These are phyloP conservation scores for Nitzschia inconspicua DNA, from an alignment of 108 stramenopile genomes.

Conservation along the genomic window DNA sequence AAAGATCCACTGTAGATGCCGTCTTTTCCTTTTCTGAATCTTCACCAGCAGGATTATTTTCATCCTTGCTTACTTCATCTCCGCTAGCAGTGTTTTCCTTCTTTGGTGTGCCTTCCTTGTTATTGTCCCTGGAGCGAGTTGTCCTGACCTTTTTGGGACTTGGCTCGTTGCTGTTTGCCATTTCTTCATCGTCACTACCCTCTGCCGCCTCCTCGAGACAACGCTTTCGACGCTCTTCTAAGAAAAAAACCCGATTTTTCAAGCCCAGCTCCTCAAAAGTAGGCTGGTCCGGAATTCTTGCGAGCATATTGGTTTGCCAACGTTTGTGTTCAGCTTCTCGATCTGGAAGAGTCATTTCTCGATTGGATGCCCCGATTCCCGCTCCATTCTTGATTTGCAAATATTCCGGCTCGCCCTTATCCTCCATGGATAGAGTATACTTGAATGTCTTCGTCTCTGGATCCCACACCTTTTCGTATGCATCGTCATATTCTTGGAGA, in stretches of 20 bases:
- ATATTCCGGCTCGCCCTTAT: constrained; percentile 15
- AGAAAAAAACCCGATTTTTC: constrained; percentile 48
- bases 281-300: constrained; percentile 63
- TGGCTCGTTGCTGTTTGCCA: background rate
- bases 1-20: background rate
- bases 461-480: constrained; percentile 34
- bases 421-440: constrained; percentile 16
- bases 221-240: constrained; percentile 52
- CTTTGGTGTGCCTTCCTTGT: background rate
- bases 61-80: background rate
- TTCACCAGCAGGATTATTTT: constrained; percentile 3
- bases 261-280: constrained; percentile 69
- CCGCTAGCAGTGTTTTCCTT: background rate
- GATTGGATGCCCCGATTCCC: constrained; percentile 28
- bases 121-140: background rate
- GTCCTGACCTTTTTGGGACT: constrained; percentile 3
- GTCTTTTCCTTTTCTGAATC: constrained; percentile 1
- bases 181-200: constrained; percentile 14
- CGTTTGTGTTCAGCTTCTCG: constrained; percentile 52
- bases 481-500: constrained; percentile 28
- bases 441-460: constrained; percentile 7
- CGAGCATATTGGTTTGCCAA: constrained; percentile 55
- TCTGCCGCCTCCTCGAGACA: constrained; percentile 23
- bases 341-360: constrained; percentile 36
- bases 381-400: constrained; percentile 22